phyloP scores from a whole-genome alignment of 371 early-diverging fungal genomes.

The Apophysomyces sp. region DNA sequence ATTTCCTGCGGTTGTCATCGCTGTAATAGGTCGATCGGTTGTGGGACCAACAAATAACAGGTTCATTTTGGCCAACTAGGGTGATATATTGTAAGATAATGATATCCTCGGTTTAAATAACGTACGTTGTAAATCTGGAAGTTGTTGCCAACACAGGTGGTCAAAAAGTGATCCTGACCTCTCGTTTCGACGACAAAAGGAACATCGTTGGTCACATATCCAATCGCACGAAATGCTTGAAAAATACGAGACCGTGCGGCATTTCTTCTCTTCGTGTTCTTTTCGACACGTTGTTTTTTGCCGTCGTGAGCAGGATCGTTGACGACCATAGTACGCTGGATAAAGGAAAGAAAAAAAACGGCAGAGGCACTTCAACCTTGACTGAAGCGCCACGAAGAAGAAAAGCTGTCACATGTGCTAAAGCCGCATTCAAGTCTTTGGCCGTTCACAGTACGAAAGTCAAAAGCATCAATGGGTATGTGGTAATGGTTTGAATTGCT shows the following conservation, averaged over 20 bases:
- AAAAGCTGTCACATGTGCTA: conserved; percentile 7
- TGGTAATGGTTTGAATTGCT: no score
- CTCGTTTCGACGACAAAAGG: conserved; percentile 79
- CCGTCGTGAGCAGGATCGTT: conserved; percentile 1
- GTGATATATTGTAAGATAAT: neutral
- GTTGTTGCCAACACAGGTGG: conserved; percentile 80
- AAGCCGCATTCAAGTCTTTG: no score
- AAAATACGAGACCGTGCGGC: conserved; percentile 59
- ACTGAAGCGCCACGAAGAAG: conserved; percentile 1
- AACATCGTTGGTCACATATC: conserved; percentile 81
- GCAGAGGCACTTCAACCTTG: neutral
- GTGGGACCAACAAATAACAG: conserved; percentile 65
- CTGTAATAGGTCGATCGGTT: conserved; percentile 68
- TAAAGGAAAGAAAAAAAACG: neutral
- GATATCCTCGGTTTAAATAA: neutral
- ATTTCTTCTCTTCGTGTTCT: neutral
- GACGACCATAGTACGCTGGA: neutral
- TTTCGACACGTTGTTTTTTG: conserved; percentile 19
- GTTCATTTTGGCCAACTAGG: conserved; percentile 41
- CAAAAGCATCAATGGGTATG: no score
- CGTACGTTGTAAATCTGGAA: conserved; percentile 85
- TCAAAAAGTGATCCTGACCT: conserved; percentile 79
- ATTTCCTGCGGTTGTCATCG: conserved; percentile 71
- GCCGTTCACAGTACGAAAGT: no score
- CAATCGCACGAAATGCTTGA: conserved; percentile 86